Evolutionary conservation across 495 filamentous ascomycete genomes (phyloP).

Genomic region (Aspergillus wentii): DNA sequence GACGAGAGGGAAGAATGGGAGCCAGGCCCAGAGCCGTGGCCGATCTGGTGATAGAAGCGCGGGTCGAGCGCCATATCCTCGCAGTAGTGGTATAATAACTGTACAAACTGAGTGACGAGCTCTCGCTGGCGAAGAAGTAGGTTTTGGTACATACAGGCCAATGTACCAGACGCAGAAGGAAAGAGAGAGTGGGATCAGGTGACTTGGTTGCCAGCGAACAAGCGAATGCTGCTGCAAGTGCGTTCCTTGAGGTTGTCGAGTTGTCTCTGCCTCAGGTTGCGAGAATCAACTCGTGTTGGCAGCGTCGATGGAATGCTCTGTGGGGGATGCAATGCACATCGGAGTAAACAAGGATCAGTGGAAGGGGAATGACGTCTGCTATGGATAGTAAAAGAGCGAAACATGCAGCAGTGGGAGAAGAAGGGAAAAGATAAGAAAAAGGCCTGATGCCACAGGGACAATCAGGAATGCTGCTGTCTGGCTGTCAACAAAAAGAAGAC

Average conservation of each 20-base stretch:
- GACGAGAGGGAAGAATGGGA: conserved; percentile 56
- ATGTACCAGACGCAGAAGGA: conserved; percentile 12
- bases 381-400: conserved; percentile 21
- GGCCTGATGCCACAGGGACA: background rate
- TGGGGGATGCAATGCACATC: background rate
- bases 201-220: background rate
- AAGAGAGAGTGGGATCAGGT: conserved; percentile 2
- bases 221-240: conserved; percentile 7
- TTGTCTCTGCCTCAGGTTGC: too few species aligned
- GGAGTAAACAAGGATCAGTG: conserved; percentile 8
- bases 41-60: conserved; percentile 48
- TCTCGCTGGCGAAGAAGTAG: conserved; percentile 40
- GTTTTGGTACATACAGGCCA: conserved; percentile 39
- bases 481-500: too few species aligned
- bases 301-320: too few species aligned
- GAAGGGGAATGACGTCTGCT: conserved; percentile 11
- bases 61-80: conserved; percentile 54
- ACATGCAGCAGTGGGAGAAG: conserved; percentile 12
- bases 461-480: too few species aligned
- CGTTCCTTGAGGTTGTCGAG: too few species aligned
- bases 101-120: conserved; percentile 37
- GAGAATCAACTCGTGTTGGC: too few species aligned
- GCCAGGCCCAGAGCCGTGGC: conserved; percentile 31
- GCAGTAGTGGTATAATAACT: conserved; percentile 42
- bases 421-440: conserved; percentile 1